These are phyloP conservation scores for Aureococcus anophagefferens DNA, from an alignment of 108 stramenopile genomes.

Conservation along the genomic window DNA sequence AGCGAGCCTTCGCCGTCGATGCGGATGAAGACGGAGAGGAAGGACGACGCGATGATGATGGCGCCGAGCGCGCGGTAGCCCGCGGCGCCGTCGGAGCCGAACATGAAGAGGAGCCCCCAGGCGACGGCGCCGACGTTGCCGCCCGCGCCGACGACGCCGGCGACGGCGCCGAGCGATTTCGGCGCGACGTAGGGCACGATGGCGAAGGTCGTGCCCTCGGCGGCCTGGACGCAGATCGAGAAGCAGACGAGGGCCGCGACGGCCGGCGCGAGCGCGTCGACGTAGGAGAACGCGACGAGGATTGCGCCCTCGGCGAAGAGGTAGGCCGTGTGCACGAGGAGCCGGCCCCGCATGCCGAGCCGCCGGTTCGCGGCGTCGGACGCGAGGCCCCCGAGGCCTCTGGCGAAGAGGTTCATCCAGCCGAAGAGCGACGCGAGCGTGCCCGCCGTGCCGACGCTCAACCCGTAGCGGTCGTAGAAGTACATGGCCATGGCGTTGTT, in stretches of 20 bases:
- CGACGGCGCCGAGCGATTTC: slow-evolving; percentile 55
- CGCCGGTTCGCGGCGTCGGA: slow-evolving; percentile 31
- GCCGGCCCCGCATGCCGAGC: slow-evolving; percentile 62
- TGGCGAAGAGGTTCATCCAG: slow-evolving; percentile 63
- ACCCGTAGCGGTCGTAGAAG: slow-evolving; percentile 52
- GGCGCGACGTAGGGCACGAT: slow-evolving; percentile 76
- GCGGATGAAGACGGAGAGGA: slow-evolving; percentile 32
- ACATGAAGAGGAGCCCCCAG: slow-evolving; percentile 37
- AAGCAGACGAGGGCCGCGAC: slow-evolving; percentile 64
- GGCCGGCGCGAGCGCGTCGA: slow-evolving; percentile 11
- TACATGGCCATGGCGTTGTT: slow-evolving; percentile 72
- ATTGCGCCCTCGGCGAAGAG: slow-evolving; percentile 53
- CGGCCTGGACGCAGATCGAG: slow-evolving; percentile 64
- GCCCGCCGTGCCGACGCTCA: slow-evolving; percentile 57
- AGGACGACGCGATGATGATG: slow-evolving; percentile 30
- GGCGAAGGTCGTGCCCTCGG: slow-evolving; percentile 61
- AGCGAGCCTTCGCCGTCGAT: slow-evolving; percentile 47
- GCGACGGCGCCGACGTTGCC: slow-evolving; percentile 73
- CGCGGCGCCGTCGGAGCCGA: slow-evolving; percentile 38
- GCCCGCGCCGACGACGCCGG: slow-evolving; percentile 70
- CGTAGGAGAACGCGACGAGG: slow-evolving; percentile 49
- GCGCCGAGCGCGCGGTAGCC: slow-evolving; percentile 39
- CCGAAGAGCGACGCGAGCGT: slow-evolving; percentile 62
- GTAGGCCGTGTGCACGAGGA: slow-evolving; percentile 28
- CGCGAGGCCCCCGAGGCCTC: slow-evolving; percentile 41